These are phyloP conservation scores for Colletotrichum chrysophilum DNA, from an alignment of 2,329 filamentous ascomycete species.

Conservation along the genomic window DNA sequence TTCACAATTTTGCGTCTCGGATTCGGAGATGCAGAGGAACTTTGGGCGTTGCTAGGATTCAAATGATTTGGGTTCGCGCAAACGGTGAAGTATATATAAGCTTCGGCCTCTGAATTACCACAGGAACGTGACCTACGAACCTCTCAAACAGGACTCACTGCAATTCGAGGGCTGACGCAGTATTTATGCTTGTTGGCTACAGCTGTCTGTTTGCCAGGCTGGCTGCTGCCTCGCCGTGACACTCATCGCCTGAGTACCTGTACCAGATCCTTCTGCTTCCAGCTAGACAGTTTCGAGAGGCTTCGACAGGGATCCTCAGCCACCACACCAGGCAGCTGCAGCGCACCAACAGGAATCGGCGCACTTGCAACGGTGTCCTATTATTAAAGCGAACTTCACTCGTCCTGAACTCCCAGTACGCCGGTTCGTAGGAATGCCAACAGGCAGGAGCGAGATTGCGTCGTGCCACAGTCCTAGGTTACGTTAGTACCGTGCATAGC, in stretches of 20 bases:
- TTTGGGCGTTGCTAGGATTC: rapidly evolving
- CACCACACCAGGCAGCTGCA: background rate
- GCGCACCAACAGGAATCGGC: background rate
- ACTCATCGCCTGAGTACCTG: background rate
- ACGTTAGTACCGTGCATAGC: background rate
- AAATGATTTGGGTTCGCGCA: background rate
- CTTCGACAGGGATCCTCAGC: background rate
- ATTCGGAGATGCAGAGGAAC: rapidly evolving
- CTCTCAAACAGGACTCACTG: background rate
- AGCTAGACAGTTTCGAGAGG: background rate
- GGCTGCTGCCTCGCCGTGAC: background rate
- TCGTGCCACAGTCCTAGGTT: background rate
- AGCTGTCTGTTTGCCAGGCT: background rate
- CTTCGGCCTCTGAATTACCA: background rate
- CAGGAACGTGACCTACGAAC: background rate
- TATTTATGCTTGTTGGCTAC: background rate
- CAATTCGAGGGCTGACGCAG: background rate
- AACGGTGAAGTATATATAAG: rapidly evolving
- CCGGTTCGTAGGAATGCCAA: background rate
- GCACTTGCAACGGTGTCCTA: background rate
- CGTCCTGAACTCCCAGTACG: background rate
- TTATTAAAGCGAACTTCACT: background rate
- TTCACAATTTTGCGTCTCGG: rapidly evolving
- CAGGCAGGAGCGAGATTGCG: background rate
- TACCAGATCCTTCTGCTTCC: background rate